Evolutionary conservation across 345 rosid species (phyloP).

Genomic region (Sonneratia caseolaris): DNA sequence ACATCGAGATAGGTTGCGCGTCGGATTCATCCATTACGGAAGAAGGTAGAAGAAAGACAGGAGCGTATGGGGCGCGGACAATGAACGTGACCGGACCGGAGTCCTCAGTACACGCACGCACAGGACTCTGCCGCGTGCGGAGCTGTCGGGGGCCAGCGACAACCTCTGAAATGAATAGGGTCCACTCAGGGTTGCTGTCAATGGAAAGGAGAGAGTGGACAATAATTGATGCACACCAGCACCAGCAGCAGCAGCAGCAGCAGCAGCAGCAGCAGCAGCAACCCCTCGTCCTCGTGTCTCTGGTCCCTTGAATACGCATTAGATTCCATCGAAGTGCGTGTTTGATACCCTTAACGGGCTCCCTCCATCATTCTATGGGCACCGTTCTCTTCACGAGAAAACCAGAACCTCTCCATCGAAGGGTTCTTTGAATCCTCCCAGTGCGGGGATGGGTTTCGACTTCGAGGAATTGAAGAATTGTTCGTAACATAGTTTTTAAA

Average conservation of each 20-base stretch:
- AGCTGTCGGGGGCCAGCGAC: not conserved
- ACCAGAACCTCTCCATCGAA: no score
- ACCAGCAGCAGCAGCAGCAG: not conserved
- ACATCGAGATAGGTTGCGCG: no score
- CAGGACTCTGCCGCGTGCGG: not conserved
- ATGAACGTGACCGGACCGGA: no score
- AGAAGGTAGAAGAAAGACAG: no score
- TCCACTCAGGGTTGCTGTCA: not conserved
- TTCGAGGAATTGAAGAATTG: no score
- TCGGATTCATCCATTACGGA: no score
- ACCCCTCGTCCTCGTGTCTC: not conserved
- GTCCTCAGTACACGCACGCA: no score
- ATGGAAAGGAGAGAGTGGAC: not conserved
- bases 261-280: not conserved
- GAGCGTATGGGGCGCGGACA: no score
- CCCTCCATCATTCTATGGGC: not conserved
- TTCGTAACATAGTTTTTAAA: no score
- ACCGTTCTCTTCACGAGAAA: no score
- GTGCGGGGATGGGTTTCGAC: no score
- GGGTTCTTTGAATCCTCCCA: no score
- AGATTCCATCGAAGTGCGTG: not conserved
- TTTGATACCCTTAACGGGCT: not conserved
- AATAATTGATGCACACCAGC: slow-evolving; percentile 1
- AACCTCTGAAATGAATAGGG: not conserved
- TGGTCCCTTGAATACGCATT: not conserved